Evolutionary conservation across 305 asterid genomes (phyloP), one percentile per base, ranked within the genome.

Genomic region (Solanum chacoense): DNA sequence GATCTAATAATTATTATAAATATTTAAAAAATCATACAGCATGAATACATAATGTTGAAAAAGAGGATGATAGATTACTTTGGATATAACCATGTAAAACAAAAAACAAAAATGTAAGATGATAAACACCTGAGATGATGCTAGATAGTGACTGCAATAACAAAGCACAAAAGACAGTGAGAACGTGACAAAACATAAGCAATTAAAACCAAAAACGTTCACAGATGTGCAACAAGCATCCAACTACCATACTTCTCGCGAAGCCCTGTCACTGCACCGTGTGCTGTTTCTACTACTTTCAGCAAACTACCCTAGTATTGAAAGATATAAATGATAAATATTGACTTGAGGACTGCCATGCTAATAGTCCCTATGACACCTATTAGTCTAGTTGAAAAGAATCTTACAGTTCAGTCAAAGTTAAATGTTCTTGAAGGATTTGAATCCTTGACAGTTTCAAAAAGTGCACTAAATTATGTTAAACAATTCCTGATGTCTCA

Each of bases 211-310:
- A 74, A 29, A n/a, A 69, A 24, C 0, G 32, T 38, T 14, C 22
- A 74, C 12, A 34, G 42, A 37, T 65, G 7, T 76, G 37, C 28
- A 37, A 86, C 38, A 35, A 40, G 85, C 24, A n/a, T 42, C 26
- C 24, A 87, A 24, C 34, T 77, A 88, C 85, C 73, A 84, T 90
- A 96, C 98, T 96, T 96, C 92, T 95, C 98, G 36, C 98, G 98
- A 91, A 96, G 98, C 92, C 98, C 98, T 22, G 98, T 96, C 40
- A 97, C 94, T 85, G 91, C 95, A 72, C 98, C 98, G 16, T 97
- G 98, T 38, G 98, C 94, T 90, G 98, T 94, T 91, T 94, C 98
- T 90, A 94, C 98, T 76, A 93, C 94, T 90, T 95, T 96, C 85
- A 90, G 40, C 84, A 90, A 40, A 87, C 89, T 93, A 90, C 83